Base-by-base conservation (phyloP, 208 protist species). In the Jaenimonas drosophilae region DNA sequence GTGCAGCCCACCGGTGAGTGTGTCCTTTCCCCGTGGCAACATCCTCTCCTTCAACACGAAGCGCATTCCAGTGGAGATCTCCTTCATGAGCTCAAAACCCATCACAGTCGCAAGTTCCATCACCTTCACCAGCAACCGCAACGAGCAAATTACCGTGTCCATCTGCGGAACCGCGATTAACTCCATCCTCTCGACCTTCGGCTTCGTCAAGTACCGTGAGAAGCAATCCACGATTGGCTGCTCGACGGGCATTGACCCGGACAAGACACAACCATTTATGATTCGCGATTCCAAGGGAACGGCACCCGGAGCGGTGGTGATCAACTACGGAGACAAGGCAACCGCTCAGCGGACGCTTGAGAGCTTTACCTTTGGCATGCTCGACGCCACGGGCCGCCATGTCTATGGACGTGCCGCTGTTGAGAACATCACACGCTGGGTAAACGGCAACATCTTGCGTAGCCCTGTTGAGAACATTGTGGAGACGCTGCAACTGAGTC, bases 131-230 rank as follows among this genome's bases (percentile, higher is more conserved):
- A 89, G 93, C 44, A 53, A 77, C 32, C 54, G 67, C 2, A 73
- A 85, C 23, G 73, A 85, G 42, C 57, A 19, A 17, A 81, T 96
- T 36, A 68, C 64, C 14, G 53, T 97, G 26, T 59, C 59, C 32
- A 67, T 98, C 31, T 77, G 65, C 21, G 85, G 70, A 40, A 83
- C 74, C 26, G 55, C 88, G 23, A 75, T 97, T 54, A 96, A 96
- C 52, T 94, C 76, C 9, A 69, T 97, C 32, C 38, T 96, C 30
- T 88, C 90, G 19, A 79, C 57, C 19, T 59, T 72, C 31, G 47
- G 54, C 16, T 76, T 76, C 38, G 67, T 88, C 20, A 38, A 62
- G 16, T 62, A 71, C 39, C 39, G 57, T 23, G 39, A 41, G 28
- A 14, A 39, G 26, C 28, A 40, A 11, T 60, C 45, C 36, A 33